A percentile compares a stretch with the other conserved stretches of the same genome.
phyloP scores from a whole-genome alignment of 495 filamentous ascomycete species.

The Hypomontagnella monticulosa region DNA sequence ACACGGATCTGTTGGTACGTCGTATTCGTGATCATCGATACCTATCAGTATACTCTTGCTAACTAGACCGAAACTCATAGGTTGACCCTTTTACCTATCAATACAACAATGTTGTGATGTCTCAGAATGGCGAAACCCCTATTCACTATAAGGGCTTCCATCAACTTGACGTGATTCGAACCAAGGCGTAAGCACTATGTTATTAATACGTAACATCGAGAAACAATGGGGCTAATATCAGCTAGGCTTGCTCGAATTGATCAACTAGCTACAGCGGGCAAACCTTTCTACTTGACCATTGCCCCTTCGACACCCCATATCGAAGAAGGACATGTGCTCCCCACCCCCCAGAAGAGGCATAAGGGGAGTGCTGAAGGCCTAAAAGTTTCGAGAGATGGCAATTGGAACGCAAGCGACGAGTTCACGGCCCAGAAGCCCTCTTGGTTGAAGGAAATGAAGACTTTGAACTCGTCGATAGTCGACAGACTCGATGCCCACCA shows the following conservation, averaged over 20 bases:
- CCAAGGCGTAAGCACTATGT: slow-evolving; percentile 53
- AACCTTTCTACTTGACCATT: slow-evolving; percentile 5
- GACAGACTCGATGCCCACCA: slow-evolving; percentile 51
- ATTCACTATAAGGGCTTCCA: slow-evolving; percentile 59
- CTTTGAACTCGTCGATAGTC: slow-evolving; percentile 53
- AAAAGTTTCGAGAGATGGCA: not conserved
- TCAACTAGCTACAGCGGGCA: slow-evolving; percentile 8
- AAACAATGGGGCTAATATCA: not conserved
- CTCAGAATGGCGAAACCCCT: slow-evolving; percentile 59
- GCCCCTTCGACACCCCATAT: slow-evolving; percentile 3
- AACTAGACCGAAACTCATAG: slow-evolving; percentile 41
- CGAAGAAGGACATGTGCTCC: not conserved
- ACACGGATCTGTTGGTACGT: slow-evolving; percentile 18
- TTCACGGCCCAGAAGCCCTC: slow-evolving; percentile 49
- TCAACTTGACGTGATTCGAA: slow-evolving; percentile 61
- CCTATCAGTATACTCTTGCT: not conserved
- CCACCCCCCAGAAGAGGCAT: slow-evolving; percentile 2
- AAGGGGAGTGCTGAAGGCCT: not conserved
- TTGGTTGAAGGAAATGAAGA: slow-evolving; percentile 60
- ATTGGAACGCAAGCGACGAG: slow-evolving; percentile 3
- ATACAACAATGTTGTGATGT: slow-evolving; percentile 62
- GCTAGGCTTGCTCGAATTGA: slow-evolving; percentile 28
- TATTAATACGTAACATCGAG: not conserved
- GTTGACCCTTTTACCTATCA: slow-evolving; percentile 69
- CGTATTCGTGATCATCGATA: not conserved